Percentiles rank a stretch among this genome's conserved stretches.
These are phyloP conservation scores for Psidium guajava DNA, from an alignment of 345 rosid species.

Conservation along the genomic window DNA sequence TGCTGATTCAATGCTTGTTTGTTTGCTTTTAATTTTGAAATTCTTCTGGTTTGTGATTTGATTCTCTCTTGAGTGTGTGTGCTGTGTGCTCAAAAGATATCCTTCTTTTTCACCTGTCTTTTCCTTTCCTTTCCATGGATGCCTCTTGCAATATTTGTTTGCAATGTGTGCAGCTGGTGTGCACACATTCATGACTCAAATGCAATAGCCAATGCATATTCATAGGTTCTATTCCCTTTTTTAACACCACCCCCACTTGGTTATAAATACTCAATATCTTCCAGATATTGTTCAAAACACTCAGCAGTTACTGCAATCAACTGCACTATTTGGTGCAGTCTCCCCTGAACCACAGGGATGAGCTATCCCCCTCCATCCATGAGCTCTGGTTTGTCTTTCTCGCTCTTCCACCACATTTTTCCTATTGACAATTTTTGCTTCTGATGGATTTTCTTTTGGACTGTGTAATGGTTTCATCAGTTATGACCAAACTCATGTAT, in stretches of 20 bases:
- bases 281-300: background rate
- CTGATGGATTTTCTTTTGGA: background rate
- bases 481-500: background rate
- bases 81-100: background rate
- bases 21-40: conserved; percentile 22
- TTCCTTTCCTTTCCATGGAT: conserved; percentile 35
- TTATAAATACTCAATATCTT: background rate
- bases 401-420: background rate
- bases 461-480: background rate
- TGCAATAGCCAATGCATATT: conserved; percentile 24
- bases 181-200: conserved; percentile 3
- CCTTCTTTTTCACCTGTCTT: conserved; percentile 32
- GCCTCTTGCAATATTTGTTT: conserved; percentile 16
- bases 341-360: conserved; percentile 17
- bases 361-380: conserved; percentile 48
- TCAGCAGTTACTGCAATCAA: background rate
- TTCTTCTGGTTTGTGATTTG: conserved; percentile 24
- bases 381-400: conserved; percentile 58
- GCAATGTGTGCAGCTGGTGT: conserved; percentile 27
- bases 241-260: background rate
- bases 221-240: conserved; percentile 4
- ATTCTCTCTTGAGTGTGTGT: background rate
- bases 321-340: background rate
- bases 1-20: conserved; percentile 5
- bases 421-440: background rate